phyloP scores from a whole-genome alignment of 306 rosid species.

The Heteromeles arbutifolia region DNA sequence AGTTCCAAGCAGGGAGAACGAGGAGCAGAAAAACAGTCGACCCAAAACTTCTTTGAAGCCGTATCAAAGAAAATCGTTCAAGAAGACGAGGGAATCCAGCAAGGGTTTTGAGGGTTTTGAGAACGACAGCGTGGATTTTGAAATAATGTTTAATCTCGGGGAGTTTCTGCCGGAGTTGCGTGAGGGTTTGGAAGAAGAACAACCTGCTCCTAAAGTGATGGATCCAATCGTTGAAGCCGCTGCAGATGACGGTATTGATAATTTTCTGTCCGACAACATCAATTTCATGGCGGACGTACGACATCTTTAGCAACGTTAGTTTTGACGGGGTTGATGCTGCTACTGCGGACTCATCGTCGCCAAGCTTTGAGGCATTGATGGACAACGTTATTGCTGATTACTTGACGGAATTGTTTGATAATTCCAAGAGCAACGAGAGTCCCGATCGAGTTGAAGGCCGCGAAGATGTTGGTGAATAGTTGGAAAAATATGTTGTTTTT shows the following conservation, averaged over 20 bases:
- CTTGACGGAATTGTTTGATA: neutral
- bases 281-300: neutral
- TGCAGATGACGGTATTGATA: neutral
- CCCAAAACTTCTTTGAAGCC: neutral
- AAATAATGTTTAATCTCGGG: neutral
- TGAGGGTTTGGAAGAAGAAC: neutral
- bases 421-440: neutral
- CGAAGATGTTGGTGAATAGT: neutral
- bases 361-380: neutral
- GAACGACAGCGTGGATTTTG: neutral
- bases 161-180: neutral
- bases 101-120: neutral
- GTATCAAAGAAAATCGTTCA: neutral
- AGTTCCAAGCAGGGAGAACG: neutral
- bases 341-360: neutral
- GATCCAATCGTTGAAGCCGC: neutral
- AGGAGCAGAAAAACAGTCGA: neutral
- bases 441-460: neutral
- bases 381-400: neutral
- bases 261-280: neutral
- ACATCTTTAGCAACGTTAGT: neutral
- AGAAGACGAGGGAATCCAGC: neutral
- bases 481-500: neutral
- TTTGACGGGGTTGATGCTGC: neutral
- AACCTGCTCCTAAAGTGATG: neutral